Base-by-base conservation (phyloP, 164 flowering plant genomes). In the Pachysandra terminalis region DNA sequence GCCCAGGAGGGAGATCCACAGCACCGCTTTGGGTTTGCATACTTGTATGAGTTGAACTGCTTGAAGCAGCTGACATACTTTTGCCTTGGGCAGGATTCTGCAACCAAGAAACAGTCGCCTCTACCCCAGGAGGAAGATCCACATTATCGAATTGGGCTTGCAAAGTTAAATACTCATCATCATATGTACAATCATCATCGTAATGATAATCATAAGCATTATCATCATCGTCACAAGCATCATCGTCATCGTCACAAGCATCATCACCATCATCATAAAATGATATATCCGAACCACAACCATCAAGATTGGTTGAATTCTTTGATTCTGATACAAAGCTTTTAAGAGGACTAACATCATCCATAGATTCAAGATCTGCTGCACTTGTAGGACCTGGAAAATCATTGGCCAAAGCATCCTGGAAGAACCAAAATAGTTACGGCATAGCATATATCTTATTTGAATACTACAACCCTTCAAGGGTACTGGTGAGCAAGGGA, bases 71-170 rank as follows among this genome's bases (percentile, higher is more conserved):
- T 25, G 59, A 17, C n/a, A 16, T 55, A 14, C 40, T 70, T 57
- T 41, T 64, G 66, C 63, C 63, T 28, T 77, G 17, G 23, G 70
- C 66, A 61, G 79, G 59, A 22, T 63, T 73, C 26, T 75, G 74
- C 67, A 81, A 65, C 86, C 85, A 82, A 65, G 86, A 72, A 55
- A 85, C 54, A 7, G 85, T 56, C 0, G 75, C 83, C 79, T 85
- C 89, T 19, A 85, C 82, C 9, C 89, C 89, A 71, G 89, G 75
- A 66, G 89, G 89, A 61, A 83, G 68, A 71, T 85, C 82, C 68
- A 80, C 82, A 73, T 80, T 74, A 64, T 85, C 89, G 73, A 83
- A 83, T 41, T 80, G 83, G 62, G 83, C 69, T 64, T 83, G 87
- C 82, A 80, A 19, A 21, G 48, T 55, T 25, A n/a, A 14, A 73